phyloP scores from a whole-genome alignment of 2,329 filamentous ascomycete species.

The Colletotrichum navitas region DNA sequence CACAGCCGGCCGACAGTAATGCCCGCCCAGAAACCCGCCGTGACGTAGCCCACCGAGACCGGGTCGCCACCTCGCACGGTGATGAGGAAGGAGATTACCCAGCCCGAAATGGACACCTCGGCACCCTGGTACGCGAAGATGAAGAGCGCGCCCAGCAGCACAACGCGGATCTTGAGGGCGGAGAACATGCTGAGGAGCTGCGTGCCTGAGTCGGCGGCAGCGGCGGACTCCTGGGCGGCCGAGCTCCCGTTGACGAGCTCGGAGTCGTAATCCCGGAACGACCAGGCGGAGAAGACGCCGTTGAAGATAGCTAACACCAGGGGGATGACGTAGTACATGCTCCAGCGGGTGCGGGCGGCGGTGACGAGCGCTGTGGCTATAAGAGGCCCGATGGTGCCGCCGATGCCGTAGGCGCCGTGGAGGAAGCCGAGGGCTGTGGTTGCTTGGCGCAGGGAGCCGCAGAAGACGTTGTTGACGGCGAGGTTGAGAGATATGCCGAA shows the following conservation, averaged over 20 bases:
- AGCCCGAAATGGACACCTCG: constrained; percentile 86
- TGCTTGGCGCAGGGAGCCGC: constrained; percentile 64
- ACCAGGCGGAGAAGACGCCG: constrained; percentile 70
- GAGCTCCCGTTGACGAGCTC: constrained; percentile 56
- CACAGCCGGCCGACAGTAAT: constrained; percentile 82
- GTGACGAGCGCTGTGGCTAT: constrained; percentile 81
- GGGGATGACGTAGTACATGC: constrained; percentile 78
- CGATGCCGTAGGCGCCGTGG: constrained; percentile 77
- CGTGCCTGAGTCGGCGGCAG: constrained; percentile 41
- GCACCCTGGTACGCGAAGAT: constrained; percentile 90
- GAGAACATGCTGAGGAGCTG: constrained; percentile 60
- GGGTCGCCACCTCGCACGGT: constrained; percentile 77
- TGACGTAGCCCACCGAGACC: constrained; percentile 81
- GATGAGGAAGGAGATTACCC: constrained; percentile 89
- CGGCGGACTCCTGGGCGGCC: constrained; percentile 42
- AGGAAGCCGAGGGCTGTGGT: constrained; percentile 71
- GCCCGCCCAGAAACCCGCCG: constrained; percentile 77
- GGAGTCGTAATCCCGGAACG: constrained; percentile 77
- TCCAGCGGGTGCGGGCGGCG: constrained; percentile 70
- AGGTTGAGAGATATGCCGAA: constrained; percentile 69
- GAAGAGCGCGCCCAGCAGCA: constrained; percentile 82
- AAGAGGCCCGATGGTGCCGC: constrained; percentile 76
- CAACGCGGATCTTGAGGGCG: constrained; percentile 66
- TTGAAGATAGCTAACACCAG: constrained; percentile 70
- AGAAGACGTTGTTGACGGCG: constrained; percentile 71